Percentiles rank a stretch among this genome's conserved stretches.
Conservation (phyloP, 176 grass and related monocot species). For the Elaeis guineensis region DNA sequence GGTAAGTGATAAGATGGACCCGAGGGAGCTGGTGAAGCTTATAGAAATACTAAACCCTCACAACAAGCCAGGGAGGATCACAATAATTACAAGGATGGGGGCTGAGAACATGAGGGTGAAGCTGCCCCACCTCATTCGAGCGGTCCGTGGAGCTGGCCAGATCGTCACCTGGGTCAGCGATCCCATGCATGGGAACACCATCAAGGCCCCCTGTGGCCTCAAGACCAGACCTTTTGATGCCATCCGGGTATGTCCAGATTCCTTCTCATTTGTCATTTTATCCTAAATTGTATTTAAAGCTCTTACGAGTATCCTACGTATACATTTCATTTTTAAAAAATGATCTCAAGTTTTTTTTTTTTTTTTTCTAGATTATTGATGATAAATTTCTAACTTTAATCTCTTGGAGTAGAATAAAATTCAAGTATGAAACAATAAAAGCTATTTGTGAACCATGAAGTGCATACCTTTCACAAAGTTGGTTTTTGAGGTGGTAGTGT, state of each 20-base stretch:
- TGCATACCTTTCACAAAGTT: too few species aligned
- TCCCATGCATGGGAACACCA: slow-evolving; percentile 98
- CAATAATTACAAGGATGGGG: slow-evolving; percentile 95
- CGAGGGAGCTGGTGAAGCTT: slow-evolving; percentile 79
- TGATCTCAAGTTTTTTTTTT: too few species aligned
- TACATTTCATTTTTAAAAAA: too few species aligned
- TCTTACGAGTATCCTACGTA: too few species aligned
- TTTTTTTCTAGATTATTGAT: too few species aligned
- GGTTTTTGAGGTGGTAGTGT: too few species aligned
- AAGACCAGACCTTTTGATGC: slow-evolving; percentile 90
- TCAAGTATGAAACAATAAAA: too few species aligned
- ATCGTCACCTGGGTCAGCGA: slow-evolving; percentile 93
- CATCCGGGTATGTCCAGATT: slow-evolving; percentile 47
- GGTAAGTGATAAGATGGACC: slow-evolving; percentile 99
- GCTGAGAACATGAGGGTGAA: slow-evolving; percentile 99
- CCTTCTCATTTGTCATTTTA: too few species aligned
- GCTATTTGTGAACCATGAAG: too few species aligned
- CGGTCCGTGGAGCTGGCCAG: slow-evolving; percentile 65
- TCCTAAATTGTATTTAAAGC: too few species aligned
- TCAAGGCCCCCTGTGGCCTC: slow-evolving; percentile 88
- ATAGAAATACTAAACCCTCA: slow-evolving; percentile 89
- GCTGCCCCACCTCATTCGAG: slow-evolving; percentile 85
- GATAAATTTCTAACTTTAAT: too few species aligned
- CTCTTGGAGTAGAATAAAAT: too few species aligned
- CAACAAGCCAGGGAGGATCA: slow-evolving; percentile 95